Evolutionary conservation across 345 rosid species (phyloP).

Genomic region (Euclidium syriacum): DNA sequence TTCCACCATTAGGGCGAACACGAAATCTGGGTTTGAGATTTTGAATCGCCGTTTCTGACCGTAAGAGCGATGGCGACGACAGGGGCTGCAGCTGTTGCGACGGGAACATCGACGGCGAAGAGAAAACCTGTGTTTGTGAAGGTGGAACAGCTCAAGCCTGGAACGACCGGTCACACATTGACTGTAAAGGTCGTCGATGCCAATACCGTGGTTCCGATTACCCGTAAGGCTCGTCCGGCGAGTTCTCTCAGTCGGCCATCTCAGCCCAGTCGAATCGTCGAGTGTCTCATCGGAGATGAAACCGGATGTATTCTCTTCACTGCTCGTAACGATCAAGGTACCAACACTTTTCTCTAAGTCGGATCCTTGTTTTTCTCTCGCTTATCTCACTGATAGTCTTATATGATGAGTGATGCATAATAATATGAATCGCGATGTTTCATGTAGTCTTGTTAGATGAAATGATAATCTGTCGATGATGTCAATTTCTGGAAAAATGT

Average conservation of each 20-base stretch:
- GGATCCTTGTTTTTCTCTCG: neutral
- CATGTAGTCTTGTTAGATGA: neutral
- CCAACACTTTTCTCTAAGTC: neutral
- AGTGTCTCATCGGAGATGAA: constrained; percentile 76
- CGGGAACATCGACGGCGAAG: constrained; percentile 36
- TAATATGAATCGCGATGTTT: neutral
- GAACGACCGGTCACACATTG: constrained; percentile 65
- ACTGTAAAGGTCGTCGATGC: constrained; percentile 54
- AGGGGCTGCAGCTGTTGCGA: constrained; percentile 25
- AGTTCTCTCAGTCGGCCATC: constrained; percentile 42
- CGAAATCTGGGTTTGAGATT: neutral
- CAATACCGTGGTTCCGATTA: constrained; percentile 37
- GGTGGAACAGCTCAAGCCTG: constrained; percentile 63
- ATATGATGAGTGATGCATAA: neutral
- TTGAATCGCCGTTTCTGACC: too few relatives aligned
- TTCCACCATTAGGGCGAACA: constrained; percentile 18
- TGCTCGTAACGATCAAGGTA: constrained; percentile 91
- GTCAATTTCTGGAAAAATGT: neutral
- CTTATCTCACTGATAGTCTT: neutral
- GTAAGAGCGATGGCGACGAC: constrained; percentile 24
- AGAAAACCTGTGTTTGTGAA: constrained; percentile 63
- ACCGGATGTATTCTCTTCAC: constrained; percentile 75
- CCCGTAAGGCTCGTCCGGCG: constrained; percentile 48
- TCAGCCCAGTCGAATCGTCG: constrained; percentile 60
- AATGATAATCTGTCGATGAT: neutral